These are phyloP conservation scores for Boletus tomentosulus DNA, from an alignment of 768 basidiomycete species.

Conservation along the genomic window DNA sequence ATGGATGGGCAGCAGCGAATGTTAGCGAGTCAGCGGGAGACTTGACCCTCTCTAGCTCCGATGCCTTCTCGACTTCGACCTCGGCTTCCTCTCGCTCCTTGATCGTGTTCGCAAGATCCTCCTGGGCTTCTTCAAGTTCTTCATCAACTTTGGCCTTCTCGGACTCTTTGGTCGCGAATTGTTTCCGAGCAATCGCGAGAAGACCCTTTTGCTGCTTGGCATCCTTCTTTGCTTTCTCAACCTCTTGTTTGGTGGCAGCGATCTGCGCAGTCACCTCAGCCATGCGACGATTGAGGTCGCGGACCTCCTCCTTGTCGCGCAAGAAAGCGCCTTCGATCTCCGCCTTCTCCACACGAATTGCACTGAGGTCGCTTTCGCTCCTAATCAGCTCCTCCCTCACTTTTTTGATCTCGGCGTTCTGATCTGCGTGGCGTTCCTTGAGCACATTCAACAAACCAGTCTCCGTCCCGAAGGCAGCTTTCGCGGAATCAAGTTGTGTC, in stretches of 20 bases:
- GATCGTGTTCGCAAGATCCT: slow-evolving; percentile 47
- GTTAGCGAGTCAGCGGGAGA: slow-evolving; percentile 46
- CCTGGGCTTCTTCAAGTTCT: slow-evolving; percentile 65
- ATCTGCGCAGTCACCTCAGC: slow-evolving; percentile 73
- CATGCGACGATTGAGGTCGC: slow-evolving; percentile 83
- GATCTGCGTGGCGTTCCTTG: slow-evolving; percentile 62
- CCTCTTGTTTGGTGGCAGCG: slow-evolving; percentile 60
- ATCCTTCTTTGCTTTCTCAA: slow-evolving; percentile 90
- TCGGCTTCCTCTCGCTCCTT: slow-evolving; percentile 57
- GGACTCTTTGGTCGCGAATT: slow-evolving; percentile 78
- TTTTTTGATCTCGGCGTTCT: slow-evolving; percentile 69
- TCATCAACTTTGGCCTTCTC: slow-evolving; percentile 67
- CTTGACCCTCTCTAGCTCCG: slow-evolving; percentile 30
- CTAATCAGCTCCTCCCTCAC: slow-evolving; percentile 75
- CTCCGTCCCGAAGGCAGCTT: slow-evolving; percentile 85
- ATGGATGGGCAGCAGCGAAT: slow-evolving; percentile 66
- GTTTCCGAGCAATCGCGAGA: slow-evolving; percentile 92
- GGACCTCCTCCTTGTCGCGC: slow-evolving; percentile 91
- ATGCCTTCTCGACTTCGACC: slow-evolving; percentile 39
- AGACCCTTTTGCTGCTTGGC: slow-evolving; percentile 95
- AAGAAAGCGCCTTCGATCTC: slow-evolving; percentile 86
- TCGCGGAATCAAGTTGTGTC: slow-evolving; percentile 76
- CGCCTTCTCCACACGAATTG: slow-evolving; percentile 80
- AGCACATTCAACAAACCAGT: slow-evolving; percentile 61
- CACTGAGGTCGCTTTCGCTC: slow-evolving; percentile 90